These are phyloP conservation scores for Cladobotryum protrusum DNA, from an alignment of 2,329 filamentous ascomycete species.

Conservation along the genomic window DNA sequence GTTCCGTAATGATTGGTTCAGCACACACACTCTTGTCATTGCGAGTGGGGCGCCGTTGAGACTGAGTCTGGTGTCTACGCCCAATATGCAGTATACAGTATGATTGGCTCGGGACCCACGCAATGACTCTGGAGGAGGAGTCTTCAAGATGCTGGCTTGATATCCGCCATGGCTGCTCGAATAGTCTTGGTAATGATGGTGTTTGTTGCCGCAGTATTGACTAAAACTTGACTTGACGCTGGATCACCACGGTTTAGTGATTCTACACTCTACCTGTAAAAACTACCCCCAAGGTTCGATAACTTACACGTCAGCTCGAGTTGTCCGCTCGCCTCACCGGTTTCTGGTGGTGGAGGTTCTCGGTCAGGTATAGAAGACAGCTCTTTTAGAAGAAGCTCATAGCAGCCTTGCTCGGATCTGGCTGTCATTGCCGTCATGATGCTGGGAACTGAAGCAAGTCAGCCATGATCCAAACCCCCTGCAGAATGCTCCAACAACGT, in stretches of 20 bases:
- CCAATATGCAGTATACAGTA: too few relatives aligned
- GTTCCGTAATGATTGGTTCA: too few relatives aligned
- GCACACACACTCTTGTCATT: too few relatives aligned
- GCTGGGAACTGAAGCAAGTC: neutral
- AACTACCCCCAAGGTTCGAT: neutral
- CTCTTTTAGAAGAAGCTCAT: slow-evolving; percentile 18
- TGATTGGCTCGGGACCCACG: too few relatives aligned
- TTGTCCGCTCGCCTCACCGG: neutral
- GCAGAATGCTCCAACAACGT: neutral
- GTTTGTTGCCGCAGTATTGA: slow-evolving; percentile 19
- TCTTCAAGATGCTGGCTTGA: slow-evolving; percentile 10
- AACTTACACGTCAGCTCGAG: neutral
- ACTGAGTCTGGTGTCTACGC: too few relatives aligned
- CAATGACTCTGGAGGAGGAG: neutral
- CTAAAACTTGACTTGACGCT: neutral
- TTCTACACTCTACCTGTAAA: neutral
- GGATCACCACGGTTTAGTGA: neutral
- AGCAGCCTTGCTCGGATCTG: slow-evolving; percentile 22
- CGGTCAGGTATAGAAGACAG: slow-evolving; percentile 22
- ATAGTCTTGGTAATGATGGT: slow-evolving; percentile 27
- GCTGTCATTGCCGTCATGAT: slow-evolving; percentile 9
- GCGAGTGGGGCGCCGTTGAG: too few relatives aligned
- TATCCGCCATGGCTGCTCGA: slow-evolving; percentile 22
- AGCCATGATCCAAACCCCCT: neutral
- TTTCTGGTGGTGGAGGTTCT: slow-evolving; percentile 12